These are phyloP conservation scores for Penicillium chermesinum DNA, from an alignment of 495 filamentous ascomycete species.

Conservation along the genomic window DNA sequence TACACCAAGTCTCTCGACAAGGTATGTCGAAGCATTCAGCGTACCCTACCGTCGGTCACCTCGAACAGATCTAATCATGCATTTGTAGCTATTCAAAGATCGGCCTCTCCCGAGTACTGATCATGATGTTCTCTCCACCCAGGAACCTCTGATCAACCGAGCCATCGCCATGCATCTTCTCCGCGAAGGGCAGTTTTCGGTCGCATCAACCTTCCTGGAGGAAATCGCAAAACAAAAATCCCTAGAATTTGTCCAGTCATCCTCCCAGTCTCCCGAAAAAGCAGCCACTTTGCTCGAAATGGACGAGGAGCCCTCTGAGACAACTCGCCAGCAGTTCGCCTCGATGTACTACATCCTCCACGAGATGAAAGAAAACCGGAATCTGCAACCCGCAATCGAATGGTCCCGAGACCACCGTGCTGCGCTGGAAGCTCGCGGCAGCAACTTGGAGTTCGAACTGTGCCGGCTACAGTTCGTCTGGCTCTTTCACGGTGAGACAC, in stretches of 20 bases:
- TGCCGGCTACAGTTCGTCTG: slow-evolving; percentile 80
- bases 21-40: slow-evolving; percentile 37
- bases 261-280: slow-evolving; percentile 12
- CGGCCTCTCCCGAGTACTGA: slow-evolving; percentile 70
- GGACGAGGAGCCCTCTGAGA: slow-evolving; percentile 55
- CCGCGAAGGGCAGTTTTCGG: slow-evolving; percentile 86
- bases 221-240: slow-evolving; percentile 48
- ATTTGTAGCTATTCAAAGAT: slow-evolving; percentile 67
- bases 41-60: background rate
- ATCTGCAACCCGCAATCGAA: slow-evolving; percentile 75
- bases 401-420: slow-evolving; percentile 72
- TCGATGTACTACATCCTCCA: slow-evolving; percentile 88
- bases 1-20: slow-evolving; percentile 81
- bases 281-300: slow-evolving; percentile 34
- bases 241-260: slow-evolving; percentile 7
- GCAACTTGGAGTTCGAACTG: slow-evolving; percentile 92
- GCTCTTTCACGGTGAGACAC: slow-evolving; percentile 57
- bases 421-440: slow-evolving; percentile 73
- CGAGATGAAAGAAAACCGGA: slow-evolving; percentile 60
- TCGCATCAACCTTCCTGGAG: slow-evolving; percentile 73
- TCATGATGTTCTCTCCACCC: slow-evolving; percentile 73
- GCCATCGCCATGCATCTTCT: slow-evolving; percentile 96
- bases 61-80: background rate
- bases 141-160: slow-evolving; percentile 74
- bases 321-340: slow-evolving; percentile 73